Conservation (phyloP, 805 yeast species). For the Saccharomycopsis olivae region DNA sequence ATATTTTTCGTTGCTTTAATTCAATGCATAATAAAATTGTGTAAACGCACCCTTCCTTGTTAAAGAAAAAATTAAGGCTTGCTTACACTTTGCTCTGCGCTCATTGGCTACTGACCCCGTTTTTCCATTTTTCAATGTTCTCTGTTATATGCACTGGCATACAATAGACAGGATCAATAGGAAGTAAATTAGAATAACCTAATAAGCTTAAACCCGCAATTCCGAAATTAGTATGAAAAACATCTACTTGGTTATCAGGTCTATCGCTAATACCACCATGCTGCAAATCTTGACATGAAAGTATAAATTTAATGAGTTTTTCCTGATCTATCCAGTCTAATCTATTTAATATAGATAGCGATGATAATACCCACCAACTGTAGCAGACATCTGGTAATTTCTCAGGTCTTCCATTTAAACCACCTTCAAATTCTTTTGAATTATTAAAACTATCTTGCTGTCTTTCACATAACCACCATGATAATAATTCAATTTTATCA, state of each 20-base stretch:
- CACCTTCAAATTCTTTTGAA: slow-evolving; percentile 49
- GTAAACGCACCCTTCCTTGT: no score
- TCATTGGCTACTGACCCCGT: neutral
- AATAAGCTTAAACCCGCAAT: slow-evolving; percentile 77
- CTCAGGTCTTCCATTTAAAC: slow-evolving; percentile 93
- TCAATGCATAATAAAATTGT: no score
- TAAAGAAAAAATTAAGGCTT: no score
- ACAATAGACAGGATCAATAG: slow-evolving; percentile 80
- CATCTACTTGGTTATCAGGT: slow-evolving; percentile 84
- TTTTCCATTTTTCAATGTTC: slow-evolving; percentile 21
- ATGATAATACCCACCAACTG: slow-evolving; percentile 92
- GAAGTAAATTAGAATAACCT: slow-evolving; percentile 38
- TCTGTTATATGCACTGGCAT: slow-evolving; percentile 42
- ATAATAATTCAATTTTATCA: slow-evolving; percentile 35
- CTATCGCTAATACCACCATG: slow-evolving; percentile 91
- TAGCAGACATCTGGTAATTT: slow-evolving; percentile 96
- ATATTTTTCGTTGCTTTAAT: no score
- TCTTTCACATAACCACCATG: slow-evolving; percentile 87
- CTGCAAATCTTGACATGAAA: slow-evolving; percentile 64
- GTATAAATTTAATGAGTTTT: slow-evolving; percentile 54
- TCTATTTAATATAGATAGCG: slow-evolving; percentile 54
- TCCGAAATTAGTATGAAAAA: slow-evolving; percentile 87
- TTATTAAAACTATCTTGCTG: slow-evolving; percentile 40
- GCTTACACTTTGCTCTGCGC: neutral
- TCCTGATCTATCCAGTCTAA: slow-evolving; percentile 68